Base-by-base conservation (phyloP, 2,329 filamentous ascomycete genomes). In the Albifimbria verrucaria region DNA sequence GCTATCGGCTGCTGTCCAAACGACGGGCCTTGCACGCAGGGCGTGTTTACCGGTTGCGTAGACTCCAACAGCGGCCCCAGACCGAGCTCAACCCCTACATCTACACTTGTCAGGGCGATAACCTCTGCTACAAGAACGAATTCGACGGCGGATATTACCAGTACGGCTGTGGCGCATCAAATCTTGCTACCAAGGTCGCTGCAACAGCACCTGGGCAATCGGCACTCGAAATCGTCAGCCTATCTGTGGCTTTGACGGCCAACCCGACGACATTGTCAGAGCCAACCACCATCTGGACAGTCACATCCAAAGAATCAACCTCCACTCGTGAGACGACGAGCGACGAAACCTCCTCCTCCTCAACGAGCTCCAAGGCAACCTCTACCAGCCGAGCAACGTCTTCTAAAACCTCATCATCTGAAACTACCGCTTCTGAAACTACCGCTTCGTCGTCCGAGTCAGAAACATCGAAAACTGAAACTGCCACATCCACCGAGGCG, bases 1-100 rank as follows among this genome's bases (percentile, higher is more conserved):
- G 75, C 75, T n/a, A 69, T 83, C 26, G 80, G 80, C 46, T 83
- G 80, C 62, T 85, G 82, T 61, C 80, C 81, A 1, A 72, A 84
- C 58, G 64, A 65, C 15, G 74, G 68, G 3, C 60, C 73, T 7
- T 85, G 82, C 64, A 79, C 77, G 2, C 69, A 72, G 3, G 82
- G 82, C 50, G 76, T 85, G 39, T 85, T 76, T 62, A 85, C 81
- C 2, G 75, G 72, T 39, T 85, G 82, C 54, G 78, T 83, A 42
- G 82, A 85, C 60, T 61, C 62, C 49, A 77, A 76, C 58, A 81
- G 75, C 52, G 70, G 69, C 68, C 75, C 2, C 78, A 81, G 61
- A 77, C 74, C 3, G 77, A 74, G 52, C 68, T 76, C 51, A 76
- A 85, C 57, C 81, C 81, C 0, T 83, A 83, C 55, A 69, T 84